Conservation (phyloP, 345 rosid genomes). For the Triadica sebifera region DNA sequence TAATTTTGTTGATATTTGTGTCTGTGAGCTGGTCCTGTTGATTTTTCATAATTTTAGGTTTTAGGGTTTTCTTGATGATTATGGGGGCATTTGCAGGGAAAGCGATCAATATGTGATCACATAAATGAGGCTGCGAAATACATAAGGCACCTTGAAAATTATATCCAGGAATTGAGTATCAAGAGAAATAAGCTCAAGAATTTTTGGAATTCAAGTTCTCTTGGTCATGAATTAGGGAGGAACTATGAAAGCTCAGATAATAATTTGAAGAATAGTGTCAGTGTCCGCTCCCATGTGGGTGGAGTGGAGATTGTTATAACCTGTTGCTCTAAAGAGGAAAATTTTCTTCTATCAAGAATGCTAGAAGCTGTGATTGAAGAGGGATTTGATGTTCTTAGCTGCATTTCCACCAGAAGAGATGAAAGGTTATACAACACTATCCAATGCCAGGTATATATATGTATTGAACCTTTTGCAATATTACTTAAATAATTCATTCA, state of each 20-base stretch:
- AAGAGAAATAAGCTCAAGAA: constrained; percentile 45
- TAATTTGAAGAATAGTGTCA: constrained; percentile 13
- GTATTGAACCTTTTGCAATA: too few species aligned
- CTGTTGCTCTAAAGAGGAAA: constrained; percentile 26
- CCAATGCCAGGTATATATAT: constrained; percentile 34
- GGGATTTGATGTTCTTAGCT: constrained; percentile 33
- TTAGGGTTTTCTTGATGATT: constrained; percentile 9
- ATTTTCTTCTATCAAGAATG: constrained; percentile 28
- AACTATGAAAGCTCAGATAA: not conserved
- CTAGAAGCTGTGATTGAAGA: constrained; percentile 27
- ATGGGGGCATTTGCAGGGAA: constrained; percentile 51
- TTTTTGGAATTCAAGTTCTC: constrained; percentile 23
- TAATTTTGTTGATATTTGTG: too few species aligned
- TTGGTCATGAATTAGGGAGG: not conserved
- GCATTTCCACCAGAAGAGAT: constrained; percentile 22
- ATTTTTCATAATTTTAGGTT: not conserved
- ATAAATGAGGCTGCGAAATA: constrained; percentile 67
- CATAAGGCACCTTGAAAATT: constrained; percentile 46
- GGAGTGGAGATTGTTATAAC: constrained; percentile 56
- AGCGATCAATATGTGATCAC: constrained; percentile 77
- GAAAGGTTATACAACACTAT: constrained; percentile 19
- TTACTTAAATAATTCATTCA: not conserved
- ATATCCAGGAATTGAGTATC: constrained; percentile 40
- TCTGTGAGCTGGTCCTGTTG: too few species aligned
- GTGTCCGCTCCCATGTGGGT: constrained; percentile 35